phyloP scores from a whole-genome alignment of 73 alveolate genomes.

The Tetrahymena borealis region DNA sequence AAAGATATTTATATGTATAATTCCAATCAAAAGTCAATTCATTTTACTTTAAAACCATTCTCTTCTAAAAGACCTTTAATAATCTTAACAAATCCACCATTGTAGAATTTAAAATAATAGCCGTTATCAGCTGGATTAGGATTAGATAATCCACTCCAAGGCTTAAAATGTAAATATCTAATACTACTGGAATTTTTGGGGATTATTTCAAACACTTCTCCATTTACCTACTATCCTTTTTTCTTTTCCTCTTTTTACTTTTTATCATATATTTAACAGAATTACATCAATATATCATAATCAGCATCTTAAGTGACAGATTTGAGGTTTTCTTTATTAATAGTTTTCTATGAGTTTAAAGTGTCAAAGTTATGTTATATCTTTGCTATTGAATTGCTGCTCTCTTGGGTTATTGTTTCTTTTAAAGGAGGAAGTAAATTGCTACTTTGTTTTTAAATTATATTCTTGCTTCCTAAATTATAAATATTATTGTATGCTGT shows the following conservation, averaged over 20 bases:
- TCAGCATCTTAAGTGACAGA: neutral
- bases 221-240: neutral
- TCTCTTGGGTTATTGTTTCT: neutral
- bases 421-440: neutral
- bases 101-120: slow-evolving; percentile 24
- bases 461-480: neutral
- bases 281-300: neutral
- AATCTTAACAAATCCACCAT: slow-evolving; percentile 11
- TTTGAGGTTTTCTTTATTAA: neutral
- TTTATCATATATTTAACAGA: neutral
- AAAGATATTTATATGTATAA: neutral
- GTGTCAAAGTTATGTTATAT: neutral
- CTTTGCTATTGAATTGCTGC: neutral
- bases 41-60: slow-evolving; percentile 21
- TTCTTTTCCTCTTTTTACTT: neutral
- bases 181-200: neutral
- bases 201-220: neutral
- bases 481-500: neutral
- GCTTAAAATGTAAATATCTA: neutral
- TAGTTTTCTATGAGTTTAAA: neutral
- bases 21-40: neutral
- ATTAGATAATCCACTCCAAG: neutral
- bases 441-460: neutral
- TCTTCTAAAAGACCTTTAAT: slow-evolving; percentile 38
- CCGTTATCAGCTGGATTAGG: slow-evolving; percentile 15